Evolutionary conservation across 2,329 filamentous ascomycete species (phyloP).

Genomic region (Nemania serpens): DNA sequence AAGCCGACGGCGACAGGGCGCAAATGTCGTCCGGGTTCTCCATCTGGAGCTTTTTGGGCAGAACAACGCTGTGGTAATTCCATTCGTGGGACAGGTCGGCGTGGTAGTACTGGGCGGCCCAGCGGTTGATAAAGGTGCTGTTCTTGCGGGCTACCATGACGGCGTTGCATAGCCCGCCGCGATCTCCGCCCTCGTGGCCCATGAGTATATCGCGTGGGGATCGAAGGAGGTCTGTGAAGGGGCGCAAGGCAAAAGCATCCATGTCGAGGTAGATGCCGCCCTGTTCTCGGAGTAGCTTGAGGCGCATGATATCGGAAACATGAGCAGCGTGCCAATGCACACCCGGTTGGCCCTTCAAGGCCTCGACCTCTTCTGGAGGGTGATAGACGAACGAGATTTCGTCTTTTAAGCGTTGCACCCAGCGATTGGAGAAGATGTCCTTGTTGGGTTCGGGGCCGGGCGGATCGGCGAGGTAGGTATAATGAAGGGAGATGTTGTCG

Average conservation of each 20-base stretch:
- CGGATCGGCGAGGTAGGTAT: constrained; percentile 45
- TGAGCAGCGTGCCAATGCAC: constrained; percentile 42
- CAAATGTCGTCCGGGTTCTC: constrained; percentile 42
- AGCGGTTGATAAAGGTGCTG: constrained; percentile 43
- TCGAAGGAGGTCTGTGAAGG: constrained; percentile 39
- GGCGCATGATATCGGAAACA: constrained; percentile 44
- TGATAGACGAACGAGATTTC: constrained; percentile 45
- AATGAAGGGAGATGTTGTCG: constrained; percentile 44
- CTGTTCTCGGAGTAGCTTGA: constrained; percentile 42
- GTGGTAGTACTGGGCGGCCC: constrained; percentile 42
- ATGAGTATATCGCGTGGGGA: constrained; percentile 41
- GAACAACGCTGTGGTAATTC: constrained; percentile 46
- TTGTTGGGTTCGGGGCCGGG: constrained; percentile 40
- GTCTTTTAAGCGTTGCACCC: constrained; percentile 43
- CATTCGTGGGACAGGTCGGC: constrained; percentile 43
- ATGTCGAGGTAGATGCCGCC: constrained; percentile 46
- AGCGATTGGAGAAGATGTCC: constrained; percentile 43
- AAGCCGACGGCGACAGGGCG: constrained; percentile 43
- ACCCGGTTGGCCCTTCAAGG: constrained; percentile 37
- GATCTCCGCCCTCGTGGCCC: constrained; percentile 46
- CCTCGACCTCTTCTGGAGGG: constrained; percentile 38
- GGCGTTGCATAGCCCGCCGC: constrained; percentile 46
- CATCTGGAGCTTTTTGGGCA: constrained; percentile 41
- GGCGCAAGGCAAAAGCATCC: constrained; percentile 44
- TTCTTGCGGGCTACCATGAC: constrained; percentile 45